Conservation (phyloP, 2,329 filamentous ascomycete genomes). For the Annulohypoxylon truncatum region DNA sequence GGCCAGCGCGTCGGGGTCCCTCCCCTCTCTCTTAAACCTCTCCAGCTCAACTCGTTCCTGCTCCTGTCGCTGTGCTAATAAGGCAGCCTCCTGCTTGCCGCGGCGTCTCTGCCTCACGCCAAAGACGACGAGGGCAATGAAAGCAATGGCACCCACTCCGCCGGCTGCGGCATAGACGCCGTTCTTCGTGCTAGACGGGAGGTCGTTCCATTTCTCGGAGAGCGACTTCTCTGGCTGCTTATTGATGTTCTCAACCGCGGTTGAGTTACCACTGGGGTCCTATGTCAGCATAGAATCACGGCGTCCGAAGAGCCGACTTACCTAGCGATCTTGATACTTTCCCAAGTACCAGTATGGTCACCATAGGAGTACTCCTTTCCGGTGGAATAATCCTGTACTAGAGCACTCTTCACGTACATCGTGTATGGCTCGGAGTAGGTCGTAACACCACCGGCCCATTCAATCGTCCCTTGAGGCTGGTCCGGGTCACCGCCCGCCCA, state of each 20-base stretch:
- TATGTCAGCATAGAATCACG: neutral
- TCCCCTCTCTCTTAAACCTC: slow-evolving; percentile 59
- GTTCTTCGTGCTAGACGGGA: slow-evolving; percentile 62
- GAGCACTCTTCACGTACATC: slow-evolving; percentile 76
- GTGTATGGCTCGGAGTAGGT: slow-evolving; percentile 75
- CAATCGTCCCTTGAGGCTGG: slow-evolving; percentile 66
- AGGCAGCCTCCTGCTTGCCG: slow-evolving; percentile 63
- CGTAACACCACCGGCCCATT: slow-evolving; percentile 77
- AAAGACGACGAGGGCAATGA: slow-evolving; percentile 59
- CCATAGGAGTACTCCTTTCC: slow-evolving; percentile 74
- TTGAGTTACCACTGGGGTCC: slow-evolving; percentile 66
- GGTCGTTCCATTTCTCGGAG: slow-evolving; percentile 65
- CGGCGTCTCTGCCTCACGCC: slow-evolving; percentile 66
- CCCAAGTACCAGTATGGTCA: slow-evolving; percentile 69
- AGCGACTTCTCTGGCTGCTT: slow-evolving; percentile 55
- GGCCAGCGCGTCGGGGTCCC: slow-evolving; percentile 61
- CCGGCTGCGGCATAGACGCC: slow-evolving; percentile 64
- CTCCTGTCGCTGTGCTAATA: slow-evolving; percentile 58
- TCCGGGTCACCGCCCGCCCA: slow-evolving; percentile 71
- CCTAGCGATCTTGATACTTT: slow-evolving; percentile 70
- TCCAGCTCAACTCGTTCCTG: slow-evolving; percentile 65
- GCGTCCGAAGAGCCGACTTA: slow-evolving; percentile 54
- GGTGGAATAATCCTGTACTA: slow-evolving; percentile 68
- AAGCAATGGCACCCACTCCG: slow-evolving; percentile 54
- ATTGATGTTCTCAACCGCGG: slow-evolving; percentile 59